phyloP scores from a whole-genome alignment of 768 basidiomycete genomes.

The Leccinum sublutescens region DNA sequence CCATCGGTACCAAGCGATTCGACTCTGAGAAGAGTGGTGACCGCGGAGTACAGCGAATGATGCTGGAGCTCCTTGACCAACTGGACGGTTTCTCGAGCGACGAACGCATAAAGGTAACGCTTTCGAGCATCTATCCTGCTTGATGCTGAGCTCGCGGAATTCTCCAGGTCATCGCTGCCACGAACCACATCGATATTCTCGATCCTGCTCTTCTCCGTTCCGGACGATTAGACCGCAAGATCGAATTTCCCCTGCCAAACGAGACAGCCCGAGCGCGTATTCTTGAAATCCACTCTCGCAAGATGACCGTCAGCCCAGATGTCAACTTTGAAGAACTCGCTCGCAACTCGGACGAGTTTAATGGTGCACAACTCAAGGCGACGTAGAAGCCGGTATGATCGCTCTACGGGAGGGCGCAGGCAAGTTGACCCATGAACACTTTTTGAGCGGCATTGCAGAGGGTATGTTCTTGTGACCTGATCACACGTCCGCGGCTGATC shows the following conservation, averaged over 20 bases:
- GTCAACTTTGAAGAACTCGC: slow-evolving; percentile 98
- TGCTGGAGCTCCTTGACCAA: slow-evolving; percentile 98
- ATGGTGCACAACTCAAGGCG: slow-evolving; percentile 95
- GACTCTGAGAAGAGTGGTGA: slow-evolving; percentile 99
- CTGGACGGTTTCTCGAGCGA: slow-evolving; percentile 97
- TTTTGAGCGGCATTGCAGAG: slow-evolving; percentile 88
- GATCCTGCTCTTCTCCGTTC: slow-evolving; percentile 98
- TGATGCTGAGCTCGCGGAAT: slow-evolving; percentile 8
- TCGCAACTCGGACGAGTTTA: slow-evolving; percentile 96
- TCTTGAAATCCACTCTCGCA: slow-evolving; percentile 94
- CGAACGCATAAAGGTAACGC: slow-evolving; percentile 87
- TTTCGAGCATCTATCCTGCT: background rate
- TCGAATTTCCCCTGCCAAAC: slow-evolving; percentile 96
- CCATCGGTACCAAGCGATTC: slow-evolving; percentile 98
- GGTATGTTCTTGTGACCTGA: slow-evolving; percentile 43
- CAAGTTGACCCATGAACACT: slow-evolving; percentile 91
- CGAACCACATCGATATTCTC: slow-evolving; percentile 97
- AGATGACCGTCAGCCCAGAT: slow-evolving; percentile 84
- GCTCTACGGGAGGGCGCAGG: slow-evolving; percentile 90
- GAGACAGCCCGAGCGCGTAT: slow-evolving; percentile 95
- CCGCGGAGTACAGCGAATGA: slow-evolving; percentile 98
- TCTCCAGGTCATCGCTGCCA: slow-evolving; percentile 91
- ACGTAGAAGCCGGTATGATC: slow-evolving; percentile 99
- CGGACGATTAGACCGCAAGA: slow-evolving; percentile 96
- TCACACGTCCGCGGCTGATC: slow-evolving; percentile 20